Conservation (phyloP, 495 filamentous ascomycete genomes). For the Neurospora hispaniola region DNA sequence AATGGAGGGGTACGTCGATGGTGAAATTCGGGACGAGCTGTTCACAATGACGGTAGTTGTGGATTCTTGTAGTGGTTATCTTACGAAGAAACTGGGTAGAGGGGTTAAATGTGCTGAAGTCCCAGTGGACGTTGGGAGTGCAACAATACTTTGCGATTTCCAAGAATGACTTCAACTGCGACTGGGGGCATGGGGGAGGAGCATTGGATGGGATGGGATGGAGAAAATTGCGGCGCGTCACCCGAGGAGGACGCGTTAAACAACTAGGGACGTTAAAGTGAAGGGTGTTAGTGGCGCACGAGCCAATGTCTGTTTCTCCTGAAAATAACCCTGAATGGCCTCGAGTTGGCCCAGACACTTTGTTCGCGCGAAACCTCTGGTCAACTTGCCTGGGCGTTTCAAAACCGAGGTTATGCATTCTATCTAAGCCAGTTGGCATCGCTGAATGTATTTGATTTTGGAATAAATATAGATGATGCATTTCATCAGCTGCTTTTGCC, state of each 20-base stretch:
- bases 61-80: neutral
- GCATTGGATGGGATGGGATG: constrained; percentile 1
- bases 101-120: neutral
- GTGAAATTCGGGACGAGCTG: neutral
- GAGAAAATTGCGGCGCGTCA: constrained; percentile 20
- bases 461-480: neutral
- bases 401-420: neutral
- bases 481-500: neutral
- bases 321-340: neutral
- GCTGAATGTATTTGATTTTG: neutral
- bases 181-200: neutral
- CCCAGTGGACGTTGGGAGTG: neutral
- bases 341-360: neutral
- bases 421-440: neutral
- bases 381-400: neutral
- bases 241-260: neutral
- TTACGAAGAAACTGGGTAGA: neutral
- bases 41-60: neutral
- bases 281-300: neutral
- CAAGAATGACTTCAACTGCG: neutral
- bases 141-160: neutral
- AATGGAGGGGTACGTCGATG: neutral
- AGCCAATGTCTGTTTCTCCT: neutral
- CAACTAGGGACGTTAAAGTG: neutral
- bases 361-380: neutral